Evolutionary conservation across 208 protist genomes (phyloP), one percentile per base, ranked within the genome.

Genomic region (Trichomonas gallinae): DNA sequence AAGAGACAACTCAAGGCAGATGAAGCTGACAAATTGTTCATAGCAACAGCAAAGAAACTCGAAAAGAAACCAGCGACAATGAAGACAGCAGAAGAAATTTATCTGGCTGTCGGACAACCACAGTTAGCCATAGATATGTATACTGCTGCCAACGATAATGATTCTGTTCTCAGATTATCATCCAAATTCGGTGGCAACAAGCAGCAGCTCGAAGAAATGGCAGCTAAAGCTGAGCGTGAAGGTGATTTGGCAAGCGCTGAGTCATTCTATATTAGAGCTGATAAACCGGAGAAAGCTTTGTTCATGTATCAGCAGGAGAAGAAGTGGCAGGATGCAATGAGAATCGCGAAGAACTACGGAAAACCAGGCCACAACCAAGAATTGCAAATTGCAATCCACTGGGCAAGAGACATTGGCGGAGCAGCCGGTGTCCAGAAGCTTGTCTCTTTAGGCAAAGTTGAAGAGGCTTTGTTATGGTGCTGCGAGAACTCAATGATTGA

Each of bases 231-330:
- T 38, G 87, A 93, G 51, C 9, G 87, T 17, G 87, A 93, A 48
- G 87, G 87, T 3, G 17, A 51, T 15, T 36, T 93, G 0, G 13
- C 23, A 93, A 44, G 13, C 38, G 87, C 87, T 9, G 87, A 93
- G 51, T 42, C n/a, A 48, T 93, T 23, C 44, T 93, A 93, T 26
- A 93, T 93, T 4, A 23, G 87, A 38, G 40, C 87, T 58, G 87
- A 44, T 15, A 17, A 93, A 51, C 44, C 10, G 31, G 87, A 93
- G 26, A 93, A 93, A 42, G 87, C 87, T 34, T 36, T 93, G 13
- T 93, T 93, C n/a, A 93, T 93, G 87, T 93, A 93, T 26, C 15
- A 42, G 38, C 87, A 93, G 51, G 87, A 93, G 45, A 93, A 93
- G 87, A 93, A 93, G 46, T 93, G 87, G 87, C 11, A 93, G 21